Conservation (phyloP, 2,329 filamentous ascomycete genomes). For the Xylariomycetidae sp. region DNA sequence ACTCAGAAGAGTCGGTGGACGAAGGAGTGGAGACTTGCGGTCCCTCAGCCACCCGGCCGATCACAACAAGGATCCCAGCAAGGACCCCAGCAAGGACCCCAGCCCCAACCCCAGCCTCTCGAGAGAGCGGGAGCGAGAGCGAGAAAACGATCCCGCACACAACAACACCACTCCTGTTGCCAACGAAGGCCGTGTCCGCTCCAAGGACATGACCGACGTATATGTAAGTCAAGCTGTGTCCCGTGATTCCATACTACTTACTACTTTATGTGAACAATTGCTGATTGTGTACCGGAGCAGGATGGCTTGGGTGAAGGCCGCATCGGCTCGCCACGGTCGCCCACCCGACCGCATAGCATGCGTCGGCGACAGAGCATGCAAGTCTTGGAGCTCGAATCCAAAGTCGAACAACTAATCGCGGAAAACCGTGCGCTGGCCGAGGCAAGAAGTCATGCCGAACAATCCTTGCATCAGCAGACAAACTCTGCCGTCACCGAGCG, state of each 20-base stretch:
- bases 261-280: slow-evolving; percentile 5
- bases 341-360: slow-evolving; percentile 91
- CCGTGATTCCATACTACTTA: slow-evolving; percentile 11
- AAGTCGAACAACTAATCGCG: slow-evolving; percentile 75
- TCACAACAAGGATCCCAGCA: slow-evolving; percentile 27
- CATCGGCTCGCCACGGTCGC: slow-evolving; percentile 81
- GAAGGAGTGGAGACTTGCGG: slow-evolving; percentile 73
- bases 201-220: slow-evolving; percentile 86
- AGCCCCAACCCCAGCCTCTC: slow-evolving; percentile 26
- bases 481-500: slow-evolving; percentile 72
- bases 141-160: no score
- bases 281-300: slow-evolving; percentile 41
- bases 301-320: slow-evolving; percentile 91
- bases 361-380: slow-evolving; percentile 97
- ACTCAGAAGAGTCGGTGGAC: slow-evolving; percentile 62
- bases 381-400: slow-evolving; percentile 82
- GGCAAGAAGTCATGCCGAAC: slow-evolving; percentile 66
- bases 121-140: slow-evolving; percentile 19
- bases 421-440: slow-evolving; percentile 80
- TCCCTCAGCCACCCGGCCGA: slow-evolving; percentile 55
- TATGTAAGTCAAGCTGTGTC: slow-evolving; percentile 92
- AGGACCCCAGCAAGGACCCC: slow-evolving; percentile 33
- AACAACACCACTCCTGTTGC: slow-evolving; percentile 62
- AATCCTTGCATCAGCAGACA: slow-evolving; percentile 59
- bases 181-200: slow-evolving; percentile 81